These are phyloP conservation scores for Rhodomyrtus tomentosa DNA, from an alignment of 345 rosid species.

Conservation along the genomic window DNA sequence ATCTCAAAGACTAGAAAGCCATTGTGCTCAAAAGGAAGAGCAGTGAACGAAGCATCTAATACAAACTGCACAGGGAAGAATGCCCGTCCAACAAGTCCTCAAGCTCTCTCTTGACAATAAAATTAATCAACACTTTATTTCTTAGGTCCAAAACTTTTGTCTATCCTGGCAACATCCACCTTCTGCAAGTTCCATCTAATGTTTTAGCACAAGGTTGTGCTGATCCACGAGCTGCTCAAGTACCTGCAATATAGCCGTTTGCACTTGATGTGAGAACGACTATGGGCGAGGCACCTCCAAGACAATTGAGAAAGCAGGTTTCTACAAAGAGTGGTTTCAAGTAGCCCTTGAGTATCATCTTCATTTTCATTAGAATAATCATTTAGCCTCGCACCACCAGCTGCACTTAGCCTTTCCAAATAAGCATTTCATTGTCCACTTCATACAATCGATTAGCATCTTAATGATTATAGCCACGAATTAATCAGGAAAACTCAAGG, in stretches of 20 bases:
- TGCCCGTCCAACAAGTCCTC: neutral
- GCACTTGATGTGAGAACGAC: neutral
- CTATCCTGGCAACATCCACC: neutral
- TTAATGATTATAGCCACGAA: neutral
- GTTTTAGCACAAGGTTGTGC: conserved; percentile 21
- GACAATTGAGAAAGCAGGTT: neutral
- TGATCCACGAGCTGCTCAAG: conserved; percentile 36
- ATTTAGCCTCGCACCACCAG: neutral
- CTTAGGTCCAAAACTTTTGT: neutral
- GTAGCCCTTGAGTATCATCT: neutral
- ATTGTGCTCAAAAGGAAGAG: neutral
- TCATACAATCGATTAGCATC: neutral
- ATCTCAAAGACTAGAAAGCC: neutral
- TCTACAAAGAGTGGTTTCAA: neutral
- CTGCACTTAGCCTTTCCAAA: neutral
- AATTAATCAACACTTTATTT: neutral
- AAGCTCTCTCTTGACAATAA: neutral
- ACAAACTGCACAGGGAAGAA: neutral
- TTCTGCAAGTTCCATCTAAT: neutral
- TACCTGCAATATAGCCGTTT: conserved; percentile 32
- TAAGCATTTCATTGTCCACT: neutral
- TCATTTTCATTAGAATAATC: neutral
- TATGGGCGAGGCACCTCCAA: neutral
- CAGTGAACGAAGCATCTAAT: neutral
- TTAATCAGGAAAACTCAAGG: neutral